Evolutionary conservation across 352 stramenopile genomes (phyloP).

Genomic region (Lagenidium giganteum): DNA sequence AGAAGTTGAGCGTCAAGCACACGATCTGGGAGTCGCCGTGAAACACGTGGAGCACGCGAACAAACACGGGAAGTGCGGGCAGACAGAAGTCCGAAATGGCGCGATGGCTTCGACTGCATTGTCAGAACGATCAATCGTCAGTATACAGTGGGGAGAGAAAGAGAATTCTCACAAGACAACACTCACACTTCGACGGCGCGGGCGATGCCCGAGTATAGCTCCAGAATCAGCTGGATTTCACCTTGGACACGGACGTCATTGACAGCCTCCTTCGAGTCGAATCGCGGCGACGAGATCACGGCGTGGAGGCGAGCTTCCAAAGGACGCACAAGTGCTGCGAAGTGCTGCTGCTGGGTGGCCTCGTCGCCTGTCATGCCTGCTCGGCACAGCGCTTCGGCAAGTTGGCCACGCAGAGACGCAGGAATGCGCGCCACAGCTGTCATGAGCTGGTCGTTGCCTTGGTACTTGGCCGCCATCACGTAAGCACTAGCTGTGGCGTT

Average conservation of each 20-base stretch:
- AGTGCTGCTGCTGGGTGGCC: slow-evolving; percentile 34
- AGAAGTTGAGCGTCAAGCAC: slow-evolving; percentile 69
- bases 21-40: slow-evolving; percentile 69
- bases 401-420: slow-evolving; percentile 42
- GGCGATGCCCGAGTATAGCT: slow-evolving; percentile 74
- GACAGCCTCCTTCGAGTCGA: slow-evolving; percentile 49
- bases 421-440: slow-evolving; percentile 53
- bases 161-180: neutral
- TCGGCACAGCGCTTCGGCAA: slow-evolving; percentile 69
- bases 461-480: slow-evolving; percentile 19
- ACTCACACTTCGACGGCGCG: slow-evolving; percentile 64
- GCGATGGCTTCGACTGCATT: slow-evolving; percentile 35
- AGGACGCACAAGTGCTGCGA: slow-evolving; percentile 47
- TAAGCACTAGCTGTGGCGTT: slow-evolving; percentile 63
- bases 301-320: slow-evolving; percentile 44
- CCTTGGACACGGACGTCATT: slow-evolving; percentile 68
- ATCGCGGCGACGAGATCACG: slow-evolving; percentile 48
- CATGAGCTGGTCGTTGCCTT: slow-evolving; percentile 25
- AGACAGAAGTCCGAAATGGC: slow-evolving; percentile 65
- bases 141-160: neutral
- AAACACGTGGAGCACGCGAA: slow-evolving; percentile 75
- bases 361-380: slow-evolving; percentile 61
- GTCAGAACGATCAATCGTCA: neutral
- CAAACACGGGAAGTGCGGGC: slow-evolving; percentile 61
- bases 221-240: slow-evolving; percentile 72